Base-by-base conservation (phyloP, 768 basidiomycete genomes). In the Collybiopsis confluens region DNA sequence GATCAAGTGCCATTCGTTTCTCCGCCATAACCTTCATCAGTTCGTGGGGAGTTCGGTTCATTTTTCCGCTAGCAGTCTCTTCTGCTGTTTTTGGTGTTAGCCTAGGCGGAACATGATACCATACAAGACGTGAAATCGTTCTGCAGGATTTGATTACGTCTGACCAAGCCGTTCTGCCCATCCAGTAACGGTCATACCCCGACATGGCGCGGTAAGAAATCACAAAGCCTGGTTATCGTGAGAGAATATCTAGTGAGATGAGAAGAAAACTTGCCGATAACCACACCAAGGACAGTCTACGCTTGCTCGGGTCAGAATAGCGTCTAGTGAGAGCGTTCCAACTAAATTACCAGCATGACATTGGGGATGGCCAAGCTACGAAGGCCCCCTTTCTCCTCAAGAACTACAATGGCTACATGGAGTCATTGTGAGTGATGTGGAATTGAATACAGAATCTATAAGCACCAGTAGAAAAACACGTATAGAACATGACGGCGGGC, bases 61-160 rank as follows among this genome's bases (percentile, higher is more conserved):
- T 33, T 35, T 61, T 49, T 1, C 72, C 72, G 13, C 54, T 56
- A 21, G 65, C 59, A 1, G 55, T 65, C 55, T 79, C 77, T 56
- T 74, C 65, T 1, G 63, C 48, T 0, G 75, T 70, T 60, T 75
- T 74, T 8, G 70, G 67, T 0, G 70, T 65, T 2, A 81, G 56
- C 10, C 76, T 70, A 7, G 75, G 76, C 2, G 83, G 85, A 16
- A 82, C 75, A 58, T 85, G 82, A 58, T 80, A 81, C 85, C 83
- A 86, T 26, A 83, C 70, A 6, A 86, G 67, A 15, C 83, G 75
- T 5, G 74, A 67, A 52, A 82, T 67, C 0, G 77, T 76, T 13
- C 82, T 68, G 2, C 74, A 60, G 49, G 77, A 70, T 27, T 69
- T 65, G 2, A 71, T 69, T 10, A 74, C 56, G 54, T 74, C 74